Base-by-base conservation (phyloP, 441 rosid species). In the Rhodomyrtus psidioides region DNA sequence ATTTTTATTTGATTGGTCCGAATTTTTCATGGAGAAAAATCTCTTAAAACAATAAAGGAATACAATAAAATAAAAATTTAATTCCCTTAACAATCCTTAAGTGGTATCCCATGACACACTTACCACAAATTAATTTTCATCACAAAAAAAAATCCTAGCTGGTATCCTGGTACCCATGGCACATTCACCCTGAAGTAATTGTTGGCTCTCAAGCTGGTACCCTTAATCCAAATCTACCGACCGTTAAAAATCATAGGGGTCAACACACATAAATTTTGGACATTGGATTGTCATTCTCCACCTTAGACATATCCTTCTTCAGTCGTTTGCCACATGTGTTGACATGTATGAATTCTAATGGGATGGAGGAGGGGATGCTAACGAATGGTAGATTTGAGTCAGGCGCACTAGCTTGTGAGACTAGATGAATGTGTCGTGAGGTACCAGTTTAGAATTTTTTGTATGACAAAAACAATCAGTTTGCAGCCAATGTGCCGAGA, bases 391-490 rank as follows among this genome's bases (percentile, higher is more conserved):
- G 14, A 65, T 65, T 65, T 34, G 46, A 7, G 4, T 9, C 5
- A 65, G 76, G 34, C 0, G 1, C 14, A 19, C 7, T 14, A 2
- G 17, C 9, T 19, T 65, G 12, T 65, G 14, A 65, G 24, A 19
- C 0, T 19, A 1, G 76, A 0, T 65, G 19, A 30, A 5, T 9
- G 13, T 34, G 46, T 34, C 12, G 17, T 19, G 60, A 5, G 8
- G 0, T 65, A 34, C 0, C 0, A 1, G 7, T 19, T 34, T 34
- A 14, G 26, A 26, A 34, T 0, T 65, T 34, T 65, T 5, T 34
- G 34, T 0, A 1, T 0, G 12, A 15, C 0, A 60, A 60, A 60
- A 60, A 60, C n/a, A 60, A 15, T 28, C 30, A 28, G 10, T 26
- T 12, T 0, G 9, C 9, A 12, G 42, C 42, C 8, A 62, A 28